Evolutionary conservation across 2,329 filamentous ascomycete species (phyloP).

Genomic region (Talaromyces amestolkiae): DNA sequence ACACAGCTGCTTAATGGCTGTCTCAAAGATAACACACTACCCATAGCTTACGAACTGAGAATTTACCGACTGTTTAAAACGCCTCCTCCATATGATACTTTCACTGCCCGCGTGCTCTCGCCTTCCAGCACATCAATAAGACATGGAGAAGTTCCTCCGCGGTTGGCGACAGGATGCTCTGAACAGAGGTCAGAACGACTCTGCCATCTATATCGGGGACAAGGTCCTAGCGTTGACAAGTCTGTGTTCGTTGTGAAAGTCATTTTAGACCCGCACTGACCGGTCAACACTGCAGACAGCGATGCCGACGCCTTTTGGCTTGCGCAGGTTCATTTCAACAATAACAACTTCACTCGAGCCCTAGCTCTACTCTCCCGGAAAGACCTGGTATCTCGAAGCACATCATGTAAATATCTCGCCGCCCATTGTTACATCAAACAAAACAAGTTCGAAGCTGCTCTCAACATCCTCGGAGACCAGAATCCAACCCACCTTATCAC

Average conservation of each 20-base stretch:
- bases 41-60: neutral
- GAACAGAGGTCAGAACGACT: slow-evolving; percentile 93
- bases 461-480: slow-evolving; percentile 81
- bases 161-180: slow-evolving; percentile 94
- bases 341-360: slow-evolving; percentile 90
- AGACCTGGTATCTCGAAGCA: slow-evolving; percentile 75
- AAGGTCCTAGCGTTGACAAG: slow-evolving; percentile 92
- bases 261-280: slow-evolving; percentile 6
- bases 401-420: slow-evolving; percentile 87
- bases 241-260: slow-evolving; percentile 46
- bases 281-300: slow-evolving; percentile 60
- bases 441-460: slow-evolving; percentile 81
- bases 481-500: slow-evolving; percentile 87
- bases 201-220: slow-evolving; percentile 95
- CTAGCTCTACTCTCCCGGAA: slow-evolving; percentile 81
- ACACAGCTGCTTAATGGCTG: neutral
- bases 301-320: slow-evolving; percentile 96
- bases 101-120: slow-evolving; percentile 3
- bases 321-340: slow-evolving; percentile 95
- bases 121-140: neutral
- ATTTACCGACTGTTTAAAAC: neutral
- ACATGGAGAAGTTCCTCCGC: slow-evolving; percentile 89
- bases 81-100: slow-evolving; percentile 8
- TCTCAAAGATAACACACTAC: neutral
- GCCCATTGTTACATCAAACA: slow-evolving; percentile 95